phyloP scores from a whole-genome alignment of 495 filamentous ascomycete species.

The Xylaria scruposa region DNA sequence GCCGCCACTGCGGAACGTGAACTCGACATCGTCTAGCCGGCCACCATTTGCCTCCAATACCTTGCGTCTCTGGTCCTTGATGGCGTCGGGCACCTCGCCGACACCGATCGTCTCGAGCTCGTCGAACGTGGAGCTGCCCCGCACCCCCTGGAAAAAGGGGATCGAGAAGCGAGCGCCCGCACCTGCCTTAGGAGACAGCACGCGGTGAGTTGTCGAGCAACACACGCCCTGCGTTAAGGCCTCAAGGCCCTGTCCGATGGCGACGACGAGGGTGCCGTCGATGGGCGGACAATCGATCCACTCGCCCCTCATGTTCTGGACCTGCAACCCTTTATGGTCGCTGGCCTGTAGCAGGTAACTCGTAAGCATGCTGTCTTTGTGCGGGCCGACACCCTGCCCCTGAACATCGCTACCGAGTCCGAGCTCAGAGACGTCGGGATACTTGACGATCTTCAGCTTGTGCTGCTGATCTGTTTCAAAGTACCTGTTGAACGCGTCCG shows the following conservation, averaged over 20 bases:
- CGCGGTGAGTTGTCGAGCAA: conserved; percentile 84
- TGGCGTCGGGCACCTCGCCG: conserved; percentile 68
- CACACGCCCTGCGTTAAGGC: conserved; percentile 90
- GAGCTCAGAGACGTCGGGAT: conserved; percentile 66
- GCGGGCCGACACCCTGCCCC: conserved; percentile 83
- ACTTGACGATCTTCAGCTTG: conserved; percentile 93
- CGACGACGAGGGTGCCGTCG: conserved; percentile 75
- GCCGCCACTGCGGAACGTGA: conserved; percentile 72
- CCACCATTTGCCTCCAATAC: conserved; percentile 59
- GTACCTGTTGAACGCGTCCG: conserved; percentile 78
- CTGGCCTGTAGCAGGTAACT: conserved; percentile 87
- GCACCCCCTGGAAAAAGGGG: conserved; percentile 93
- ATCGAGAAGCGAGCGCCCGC: conserved; percentile 79
- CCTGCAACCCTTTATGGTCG: conserved; percentile 82
- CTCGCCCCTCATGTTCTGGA: conserved; percentile 79
- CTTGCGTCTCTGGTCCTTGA: conserved; percentile 62
- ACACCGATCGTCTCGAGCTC: conserved; percentile 63
- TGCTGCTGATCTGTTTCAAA: conserved; percentile 82
- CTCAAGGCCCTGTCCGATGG: conserved; percentile 92
- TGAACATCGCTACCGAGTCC: conserved; percentile 52
- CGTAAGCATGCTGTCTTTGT: conserved; percentile 91
- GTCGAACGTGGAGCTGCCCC: conserved; percentile 80
- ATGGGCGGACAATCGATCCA: conserved; percentile 82
- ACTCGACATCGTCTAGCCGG: conserved; percentile 73
- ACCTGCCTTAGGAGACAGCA: conserved; percentile 68